Conservation (phyloP, 176 grass and related monocot genomes). For the Triticum turgidum region DNA sequence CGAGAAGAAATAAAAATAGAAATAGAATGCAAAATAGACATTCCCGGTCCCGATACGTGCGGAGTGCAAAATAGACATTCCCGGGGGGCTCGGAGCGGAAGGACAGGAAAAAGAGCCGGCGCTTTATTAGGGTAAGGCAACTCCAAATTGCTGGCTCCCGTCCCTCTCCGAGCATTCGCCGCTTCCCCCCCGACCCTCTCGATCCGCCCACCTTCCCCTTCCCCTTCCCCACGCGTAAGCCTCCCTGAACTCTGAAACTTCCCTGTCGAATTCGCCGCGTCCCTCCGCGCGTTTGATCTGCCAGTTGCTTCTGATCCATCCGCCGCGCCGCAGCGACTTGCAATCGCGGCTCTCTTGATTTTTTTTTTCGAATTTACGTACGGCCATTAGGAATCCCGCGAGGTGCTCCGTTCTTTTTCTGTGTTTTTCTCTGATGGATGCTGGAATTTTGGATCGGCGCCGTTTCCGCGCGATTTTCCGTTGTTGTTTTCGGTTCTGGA, state of each 20-base stretch:
- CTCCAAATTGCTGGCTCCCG: background rate
- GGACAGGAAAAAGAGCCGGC: background rate
- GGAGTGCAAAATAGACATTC: background rate
- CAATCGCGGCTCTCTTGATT: background rate
- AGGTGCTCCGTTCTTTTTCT: background rate
- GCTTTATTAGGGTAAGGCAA: constrained; percentile 19
- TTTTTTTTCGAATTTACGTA: background rate
- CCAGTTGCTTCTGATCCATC: background rate
- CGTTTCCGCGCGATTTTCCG: background rate
- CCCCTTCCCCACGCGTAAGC: constrained; percentile 7
- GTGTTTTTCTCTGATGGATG: background rate
- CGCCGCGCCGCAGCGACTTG: background rate
- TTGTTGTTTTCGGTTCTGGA: background rate
- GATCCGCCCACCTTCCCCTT: background rate
- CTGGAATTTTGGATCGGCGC: background rate
- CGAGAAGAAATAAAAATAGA: no score
- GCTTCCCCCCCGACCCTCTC: no score
- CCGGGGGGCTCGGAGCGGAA: background rate
- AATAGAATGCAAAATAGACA: background rate
- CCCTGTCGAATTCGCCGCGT: background rate
- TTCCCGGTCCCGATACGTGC: background rate
- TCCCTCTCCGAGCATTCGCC: background rate
- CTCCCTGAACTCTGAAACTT: no score
- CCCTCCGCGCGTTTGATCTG: background rate
- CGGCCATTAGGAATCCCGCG: background rate